phyloP scores from a whole-genome alignment of 495 filamentous ascomycete genomes.

The Aspergillus baeticus region DNA sequence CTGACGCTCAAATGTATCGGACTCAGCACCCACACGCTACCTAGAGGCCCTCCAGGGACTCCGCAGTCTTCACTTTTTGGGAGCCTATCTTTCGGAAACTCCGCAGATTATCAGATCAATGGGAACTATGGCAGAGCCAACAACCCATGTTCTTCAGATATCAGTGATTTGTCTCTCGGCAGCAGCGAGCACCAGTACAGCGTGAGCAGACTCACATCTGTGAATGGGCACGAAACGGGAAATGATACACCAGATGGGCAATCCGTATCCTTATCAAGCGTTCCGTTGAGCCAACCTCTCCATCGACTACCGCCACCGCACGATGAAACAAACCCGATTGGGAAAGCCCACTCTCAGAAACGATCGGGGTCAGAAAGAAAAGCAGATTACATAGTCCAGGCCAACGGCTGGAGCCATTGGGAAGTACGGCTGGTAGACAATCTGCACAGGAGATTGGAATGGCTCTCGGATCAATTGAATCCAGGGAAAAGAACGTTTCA shows the following conservation, averaged over 20 bases:
- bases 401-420: slow-evolving; percentile 29
- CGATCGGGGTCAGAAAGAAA: not conserved
- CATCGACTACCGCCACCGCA: not conserved
- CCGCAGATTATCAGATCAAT: not conserved
- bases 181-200: not conserved
- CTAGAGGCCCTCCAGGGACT: slow-evolving; percentile 37
- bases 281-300: not conserved
- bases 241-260: not conserved
- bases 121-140: not conserved
- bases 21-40: slow-evolving; percentile 17
- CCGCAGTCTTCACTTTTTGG: slow-evolving; percentile 29
- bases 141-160: not conserved
- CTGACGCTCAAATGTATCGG: slow-evolving; percentile 13
- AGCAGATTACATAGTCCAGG: not conserved
- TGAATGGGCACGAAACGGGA: not conserved
- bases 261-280: not conserved
- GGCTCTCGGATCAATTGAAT: slow-evolving; percentile 38
- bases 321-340: not conserved
- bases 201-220: not conserved
- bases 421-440: slow-evolving; percentile 36
- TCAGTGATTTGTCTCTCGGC: not conserved
- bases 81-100: slow-evolving; percentile 25
- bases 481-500: slow-evolving; percentile 44
- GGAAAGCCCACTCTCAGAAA: not conserved
- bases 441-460: slow-evolving; percentile 38